Base-by-base conservation (phyloP, 192 early-diverging fungal species). In the Oehlia diaphana region DNA sequence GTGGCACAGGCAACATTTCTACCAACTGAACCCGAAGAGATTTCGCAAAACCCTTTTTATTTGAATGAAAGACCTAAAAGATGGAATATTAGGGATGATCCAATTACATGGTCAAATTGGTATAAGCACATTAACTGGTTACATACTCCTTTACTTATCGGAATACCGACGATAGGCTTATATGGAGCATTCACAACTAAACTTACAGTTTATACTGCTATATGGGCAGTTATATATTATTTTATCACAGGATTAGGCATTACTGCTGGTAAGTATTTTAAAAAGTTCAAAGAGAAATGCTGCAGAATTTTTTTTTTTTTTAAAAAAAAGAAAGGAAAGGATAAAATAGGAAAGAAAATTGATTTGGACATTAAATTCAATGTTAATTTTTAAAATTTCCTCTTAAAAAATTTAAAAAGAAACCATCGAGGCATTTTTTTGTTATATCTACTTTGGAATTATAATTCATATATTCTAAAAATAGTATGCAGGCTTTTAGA, bases 181-280 rank as follows among this genome's bases (percentile, higher is more conserved):
- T 96, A 96, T 80, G 94, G 95, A 79, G 65, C 92, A 58, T 80
- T 92, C 37, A 95, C 91, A 65, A 94, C 94, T 14, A 84, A 90
- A 53, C 75, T 97, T 62, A 82, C 81, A 49, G 65, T 68, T 26
- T 90, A 93, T 86, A 98, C 97, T 3, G 80, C 92, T 58, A 80
- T 93, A 77, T 95, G 92, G 85, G 80, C 91, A 5, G 61, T 92
- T n/a, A 44, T 88, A 2, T 96, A 90, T 79, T 95, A 95, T 80
- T 91, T 90, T 71, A 76, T 90, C 63, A 96, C 95, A 14, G 96
- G 94, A 0, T 83, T 96, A 44, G 96, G 97, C 50, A 93, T 96
- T 77, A 96, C 94, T n/a, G 94, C 94, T 74, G 95, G 91, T 90
- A 33, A 19, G n/a, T 33, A 26, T 49, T 37, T 42, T 69, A 47